Percentiles rank a stretch among this genome's conserved stretches.
Evolutionary conservation across 2,329 filamentous ascomycete genomes (phyloP).

Genomic region (Cadophora sp.): DNA sequence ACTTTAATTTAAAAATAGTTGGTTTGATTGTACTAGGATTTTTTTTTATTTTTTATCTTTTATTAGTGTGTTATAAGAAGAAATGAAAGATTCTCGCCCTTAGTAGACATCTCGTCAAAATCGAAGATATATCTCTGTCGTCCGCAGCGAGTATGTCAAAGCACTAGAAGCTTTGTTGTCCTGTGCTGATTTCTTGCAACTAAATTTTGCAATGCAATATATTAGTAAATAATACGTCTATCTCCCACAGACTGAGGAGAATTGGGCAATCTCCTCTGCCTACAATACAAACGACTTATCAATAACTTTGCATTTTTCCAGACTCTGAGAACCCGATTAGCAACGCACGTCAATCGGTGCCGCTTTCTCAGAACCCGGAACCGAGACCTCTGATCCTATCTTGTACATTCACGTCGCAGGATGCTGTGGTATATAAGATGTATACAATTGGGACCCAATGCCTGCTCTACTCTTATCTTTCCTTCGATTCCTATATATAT

Average conservation of each 20-base stretch:
- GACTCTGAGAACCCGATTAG: conserved; percentile 8
- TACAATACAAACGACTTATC: conserved; percentile 11
- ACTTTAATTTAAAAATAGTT: too few relatives aligned
- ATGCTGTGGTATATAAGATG: conserved; percentile 15
- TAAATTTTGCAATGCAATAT: too few relatives aligned
- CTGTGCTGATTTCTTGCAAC: too few relatives aligned
- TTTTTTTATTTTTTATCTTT: too few relatives aligned
- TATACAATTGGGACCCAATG: conserved; percentile 12
- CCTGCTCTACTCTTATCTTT: conserved; percentile 16
- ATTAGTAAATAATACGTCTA: too few relatives aligned
- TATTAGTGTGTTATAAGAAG: too few relatives aligned
- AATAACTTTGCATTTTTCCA: neutral
- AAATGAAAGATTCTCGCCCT: too few relatives aligned
- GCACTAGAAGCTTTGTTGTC: too few relatives aligned
- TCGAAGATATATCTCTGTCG: too few relatives aligned
- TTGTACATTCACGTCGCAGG: conserved; percentile 10
- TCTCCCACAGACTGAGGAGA: neutral
- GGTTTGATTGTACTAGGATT: too few relatives aligned
- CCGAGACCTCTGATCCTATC: conserved; percentile 16
- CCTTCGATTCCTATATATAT: conserved; percentile 16
- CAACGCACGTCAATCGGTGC: neutral
- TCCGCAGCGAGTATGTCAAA: too few relatives aligned
- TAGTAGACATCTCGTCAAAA: too few relatives aligned
- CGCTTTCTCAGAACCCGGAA: conserved; percentile 11
- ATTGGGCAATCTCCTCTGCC: conserved; percentile 9